Base-by-base conservation (phyloP, 2,329 filamentous ascomycete genomes). In the Penicillium janthinellum region DNA sequence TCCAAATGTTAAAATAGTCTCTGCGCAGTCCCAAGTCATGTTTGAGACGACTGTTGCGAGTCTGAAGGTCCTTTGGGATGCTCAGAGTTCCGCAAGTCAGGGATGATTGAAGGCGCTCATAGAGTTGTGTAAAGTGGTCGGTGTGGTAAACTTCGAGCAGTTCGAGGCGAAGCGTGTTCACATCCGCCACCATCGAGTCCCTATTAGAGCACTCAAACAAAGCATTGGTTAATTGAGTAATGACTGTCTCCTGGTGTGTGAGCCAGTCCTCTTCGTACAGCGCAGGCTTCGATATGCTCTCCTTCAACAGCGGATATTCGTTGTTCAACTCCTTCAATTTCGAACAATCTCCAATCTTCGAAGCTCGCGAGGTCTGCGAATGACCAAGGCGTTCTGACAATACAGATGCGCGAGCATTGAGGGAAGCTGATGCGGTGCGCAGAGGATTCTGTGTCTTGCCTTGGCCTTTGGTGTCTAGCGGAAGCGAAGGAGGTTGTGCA, bases 261-360 rank as follows among this genome's bases (percentile, higher is more conserved):
- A 88, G 81, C 86, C 86, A 88, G 57, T 82, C 79, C 48, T 88
- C 85, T 66, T 88, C 85, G 69, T 88, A 88, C 63, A 88, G 77
- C 55, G 82, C 79, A n/a, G 85, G 79, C 50, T 82, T 81, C 2
- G 77, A 73, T 28, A 88, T 76, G 64, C 86, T 79, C 60, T 87
- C 84, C 0, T 72, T 66, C 4, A 88, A 73, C 4, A 86, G 71
- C 1, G 84, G 82, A 67, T 85, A 86, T 51, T 78, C 74, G 10
- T 67, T 57, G 37, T 71, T 62, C 8, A 74, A 48, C 7, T 57
- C 58, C 37, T 67, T 66, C 12, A 64, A 35, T 11, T 58, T 68
- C 11, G 73, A 71, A 25, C 75, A 69, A 56, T 73, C 64, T 17
- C 70, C 73, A 37, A 75, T 67, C 49, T 71, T 77, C 4, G 72